A percentile compares a stretch with the other conserved stretches of the same genome.
These are phyloP conservation scores for Globisporangium viniferum DNA, from an alignment of 352 stramenopile species.

Conservation along the genomic window DNA sequence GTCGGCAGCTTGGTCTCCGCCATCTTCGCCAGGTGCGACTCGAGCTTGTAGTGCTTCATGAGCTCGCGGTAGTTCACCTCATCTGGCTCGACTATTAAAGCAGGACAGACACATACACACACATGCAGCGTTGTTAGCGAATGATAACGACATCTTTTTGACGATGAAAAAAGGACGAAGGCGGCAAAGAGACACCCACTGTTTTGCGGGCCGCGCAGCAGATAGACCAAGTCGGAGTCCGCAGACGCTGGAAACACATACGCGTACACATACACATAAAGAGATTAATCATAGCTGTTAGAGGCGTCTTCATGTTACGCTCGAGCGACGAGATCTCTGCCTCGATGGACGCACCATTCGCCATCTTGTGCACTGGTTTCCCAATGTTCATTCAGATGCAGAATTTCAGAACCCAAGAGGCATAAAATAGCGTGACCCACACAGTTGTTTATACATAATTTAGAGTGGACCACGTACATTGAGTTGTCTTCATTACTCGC, in stretches of 20 bases:
- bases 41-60: constrained; percentile 68
- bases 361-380: constrained; percentile 8
- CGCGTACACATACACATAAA: background rate
- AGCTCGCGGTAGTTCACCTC: constrained; percentile 56
- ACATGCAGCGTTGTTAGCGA: background rate
- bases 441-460: background rate
- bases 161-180: background rate
- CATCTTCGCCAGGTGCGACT: constrained; percentile 63
- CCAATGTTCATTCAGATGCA: background rate
- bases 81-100: constrained; percentile 47
- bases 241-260: constrained; percentile 18
- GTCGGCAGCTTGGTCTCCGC: constrained; percentile 46
- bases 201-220: constrained; percentile 53
- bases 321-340: background rate
- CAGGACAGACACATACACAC: background rate
- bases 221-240: constrained; percentile 51
- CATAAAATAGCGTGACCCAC: background rate
- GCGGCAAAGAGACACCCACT: constrained; percentile 30
- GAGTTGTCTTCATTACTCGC: background rate
- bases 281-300: background rate
- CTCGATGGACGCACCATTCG: constrained; percentile 7
- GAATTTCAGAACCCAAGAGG: background rate
- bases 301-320: background rate
- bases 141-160: background rate
- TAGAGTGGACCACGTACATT: background rate